Conservation (phyloP, 169 alveolate species). For the Cryptosporidium bovis region DNA sequence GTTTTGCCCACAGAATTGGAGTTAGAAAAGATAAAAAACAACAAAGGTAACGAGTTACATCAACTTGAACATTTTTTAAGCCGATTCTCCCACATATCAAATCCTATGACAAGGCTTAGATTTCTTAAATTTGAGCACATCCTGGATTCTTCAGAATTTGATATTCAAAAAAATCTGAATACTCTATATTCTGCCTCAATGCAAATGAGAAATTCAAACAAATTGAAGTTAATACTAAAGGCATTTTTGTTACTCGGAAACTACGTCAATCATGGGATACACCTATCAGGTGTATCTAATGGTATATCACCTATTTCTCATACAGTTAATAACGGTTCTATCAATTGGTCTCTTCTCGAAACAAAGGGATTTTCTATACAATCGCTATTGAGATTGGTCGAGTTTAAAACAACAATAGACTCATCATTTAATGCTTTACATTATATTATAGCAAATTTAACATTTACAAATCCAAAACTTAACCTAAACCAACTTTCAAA, state of each 20-base stretch:
- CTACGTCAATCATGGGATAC: constrained; percentile 79
- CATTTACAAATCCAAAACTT: constrained; percentile 26
- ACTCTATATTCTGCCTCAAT: constrained; percentile 73
- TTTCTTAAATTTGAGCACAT: constrained; percentile 65
- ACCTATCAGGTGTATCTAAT: constrained; percentile 13
- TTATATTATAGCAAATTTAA: constrained; percentile 75
- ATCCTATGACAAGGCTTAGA: constrained; percentile 64
- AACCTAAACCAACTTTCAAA: constrained; percentile 27
- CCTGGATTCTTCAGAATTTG: constrained; percentile 63
- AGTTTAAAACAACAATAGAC: constrained; percentile 78
- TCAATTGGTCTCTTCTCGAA: constrained; percentile 74
- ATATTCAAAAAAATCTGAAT: constrained; percentile 57
- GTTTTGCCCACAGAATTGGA: constrained; percentile 75
- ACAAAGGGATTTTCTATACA: constrained; percentile 76
- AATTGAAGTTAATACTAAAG: constrained; percentile 69
- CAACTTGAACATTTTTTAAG: constrained; percentile 61
- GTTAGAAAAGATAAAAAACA: constrained; percentile 37
- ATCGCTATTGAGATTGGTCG: constrained; percentile 76
- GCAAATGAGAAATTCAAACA: constrained; percentile 66
- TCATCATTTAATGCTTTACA: constrained; percentile 77
- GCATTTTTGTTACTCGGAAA: constrained; percentile 79
- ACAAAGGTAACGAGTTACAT: constrained; percentile 42
- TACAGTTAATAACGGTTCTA: constrained; percentile 44
- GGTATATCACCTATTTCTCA: constrained; percentile 52
- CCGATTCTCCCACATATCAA: constrained; percentile 68